phyloP scores from a whole-genome alignment of 768 basidiomycete species.

The Sutorius australiensis region DNA sequence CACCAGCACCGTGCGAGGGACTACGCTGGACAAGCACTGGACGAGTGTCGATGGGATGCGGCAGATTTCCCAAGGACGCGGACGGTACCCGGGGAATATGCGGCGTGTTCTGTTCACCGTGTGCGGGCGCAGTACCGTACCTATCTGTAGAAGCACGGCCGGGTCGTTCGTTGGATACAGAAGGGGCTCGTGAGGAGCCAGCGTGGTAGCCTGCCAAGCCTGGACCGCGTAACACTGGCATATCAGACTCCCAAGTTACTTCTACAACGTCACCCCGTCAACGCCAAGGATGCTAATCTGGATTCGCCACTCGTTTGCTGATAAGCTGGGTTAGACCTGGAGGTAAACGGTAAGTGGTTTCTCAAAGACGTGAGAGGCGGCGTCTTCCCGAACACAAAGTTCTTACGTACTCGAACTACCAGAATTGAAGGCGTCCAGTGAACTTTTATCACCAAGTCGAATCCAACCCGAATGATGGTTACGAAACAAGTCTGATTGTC shows the following conservation, averaged over 20 bases:
- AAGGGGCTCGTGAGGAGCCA: conserved; percentile 83
- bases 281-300: neutral
- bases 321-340: neutral
- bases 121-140: neutral
- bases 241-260: conserved; percentile 8
- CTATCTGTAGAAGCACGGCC: conserved; percentile 22
- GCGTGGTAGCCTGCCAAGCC: conserved; percentile 74
- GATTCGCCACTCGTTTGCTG: neutral
- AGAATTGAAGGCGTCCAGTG: too few species aligned
- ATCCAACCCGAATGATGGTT: too few species aligned
- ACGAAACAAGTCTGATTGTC: conserved; percentile 5
- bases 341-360: neutral
- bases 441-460: too few species aligned
- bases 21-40: conserved; percentile 11
- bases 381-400: neutral
- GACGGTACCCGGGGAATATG: conserved; percentile 20
- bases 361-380: neutral
- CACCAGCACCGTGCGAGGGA: conserved; percentile 1
- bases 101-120: conserved; percentile 13
- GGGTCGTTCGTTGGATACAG: conserved; percentile 11
- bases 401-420: conserved; percentile 10
- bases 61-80: conserved; percentile 9
- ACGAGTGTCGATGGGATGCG: neutral
- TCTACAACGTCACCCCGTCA: neutral
- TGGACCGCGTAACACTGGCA: neutral